Percentiles rank a stretch among this genome's conserved stretches.
Evolutionary conservation across 306 rosid species (phyloP).

Genomic region (Cucumis hystrix): DNA sequence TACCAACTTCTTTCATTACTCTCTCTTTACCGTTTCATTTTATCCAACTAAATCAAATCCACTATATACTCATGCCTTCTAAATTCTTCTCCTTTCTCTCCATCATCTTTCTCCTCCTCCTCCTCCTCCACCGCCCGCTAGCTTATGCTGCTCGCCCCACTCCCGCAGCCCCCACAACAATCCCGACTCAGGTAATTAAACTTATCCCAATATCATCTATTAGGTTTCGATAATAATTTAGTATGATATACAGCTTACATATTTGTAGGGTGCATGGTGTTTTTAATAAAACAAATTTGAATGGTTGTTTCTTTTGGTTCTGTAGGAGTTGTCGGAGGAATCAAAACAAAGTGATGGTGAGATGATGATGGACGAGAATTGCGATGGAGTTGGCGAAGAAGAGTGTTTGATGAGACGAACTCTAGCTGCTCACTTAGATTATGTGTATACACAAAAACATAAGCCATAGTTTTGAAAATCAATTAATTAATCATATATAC

Average conservation of each 20-base stretch:
- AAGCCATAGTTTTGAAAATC: background rate
- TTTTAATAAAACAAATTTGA: background rate
- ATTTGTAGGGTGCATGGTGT: too few relatives aligned
- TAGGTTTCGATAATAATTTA: too few relatives aligned
- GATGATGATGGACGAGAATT: conserved; percentile 7
- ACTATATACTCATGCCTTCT: background rate
- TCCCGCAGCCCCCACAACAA: background rate
- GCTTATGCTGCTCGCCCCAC: background rate
- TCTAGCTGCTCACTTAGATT: conserved; percentile 34
- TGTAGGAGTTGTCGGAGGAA: background rate
- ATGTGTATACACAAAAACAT: conserved; percentile 33
- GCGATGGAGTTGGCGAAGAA: conserved; percentile 25
- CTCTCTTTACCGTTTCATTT: background rate
- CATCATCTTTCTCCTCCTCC: background rate
- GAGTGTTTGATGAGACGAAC: conserved; percentile 47
- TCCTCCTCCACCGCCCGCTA: background rate
- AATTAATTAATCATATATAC: too few relatives aligned
- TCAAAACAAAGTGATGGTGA: background rate
- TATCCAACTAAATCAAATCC: background rate
- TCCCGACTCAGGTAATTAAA: background rate
- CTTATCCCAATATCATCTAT: background rate
- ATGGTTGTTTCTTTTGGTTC: background rate
- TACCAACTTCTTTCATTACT: background rate
- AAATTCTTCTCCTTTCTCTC: background rate
- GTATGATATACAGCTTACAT: too few relatives aligned